A percentile compares a stretch with the other conserved stretches of the same genome.
Conservation (phyloP, 768 basidiomycete species). For the Dendrothele bispora region DNA sequence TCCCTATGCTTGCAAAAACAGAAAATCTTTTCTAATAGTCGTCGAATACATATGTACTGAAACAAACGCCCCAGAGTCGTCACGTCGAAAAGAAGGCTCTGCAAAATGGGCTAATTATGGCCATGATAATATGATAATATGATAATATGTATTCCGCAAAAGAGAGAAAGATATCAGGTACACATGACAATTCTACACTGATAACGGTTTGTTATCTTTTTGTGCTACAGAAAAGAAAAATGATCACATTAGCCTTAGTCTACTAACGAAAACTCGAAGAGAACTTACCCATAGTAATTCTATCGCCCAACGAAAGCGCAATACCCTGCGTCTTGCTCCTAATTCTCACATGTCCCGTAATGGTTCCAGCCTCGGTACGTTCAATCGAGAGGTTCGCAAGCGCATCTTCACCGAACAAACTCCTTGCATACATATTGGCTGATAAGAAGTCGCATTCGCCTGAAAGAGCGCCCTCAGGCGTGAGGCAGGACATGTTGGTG, state of each 20-base stretch:
- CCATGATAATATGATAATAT: no score
- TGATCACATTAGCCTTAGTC: no score
- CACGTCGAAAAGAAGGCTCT: no score
- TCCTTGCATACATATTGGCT: constrained; percentile 94
- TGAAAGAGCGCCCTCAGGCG: constrained; percentile 90
- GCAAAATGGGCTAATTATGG: no score
- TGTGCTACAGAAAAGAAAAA: constrained; percentile 27
- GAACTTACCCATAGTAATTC: constrained; percentile 65
- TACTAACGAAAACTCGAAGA: not conserved
- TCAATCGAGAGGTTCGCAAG: constrained; percentile 94
- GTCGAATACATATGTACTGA: no score
- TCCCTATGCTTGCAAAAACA: no score
- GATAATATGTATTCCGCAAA: no score
- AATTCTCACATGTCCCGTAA: constrained; percentile 94
- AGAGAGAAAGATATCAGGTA: no score
- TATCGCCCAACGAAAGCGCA: constrained; percentile 89
- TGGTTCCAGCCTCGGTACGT: constrained; percentile 73
- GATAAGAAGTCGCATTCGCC: constrained; percentile 97
- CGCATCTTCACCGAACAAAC: constrained; percentile 97
- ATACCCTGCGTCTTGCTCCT: constrained; percentile 98
- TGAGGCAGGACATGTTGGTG: constrained; percentile 97
- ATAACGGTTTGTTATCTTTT: constrained; percentile 38
- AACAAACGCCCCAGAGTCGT: no score
- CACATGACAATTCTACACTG: constrained; percentile 29
- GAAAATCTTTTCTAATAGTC: no score